Conservation (phyloP, 345 rosid species). For the Geranium rotundifolium region DNA sequence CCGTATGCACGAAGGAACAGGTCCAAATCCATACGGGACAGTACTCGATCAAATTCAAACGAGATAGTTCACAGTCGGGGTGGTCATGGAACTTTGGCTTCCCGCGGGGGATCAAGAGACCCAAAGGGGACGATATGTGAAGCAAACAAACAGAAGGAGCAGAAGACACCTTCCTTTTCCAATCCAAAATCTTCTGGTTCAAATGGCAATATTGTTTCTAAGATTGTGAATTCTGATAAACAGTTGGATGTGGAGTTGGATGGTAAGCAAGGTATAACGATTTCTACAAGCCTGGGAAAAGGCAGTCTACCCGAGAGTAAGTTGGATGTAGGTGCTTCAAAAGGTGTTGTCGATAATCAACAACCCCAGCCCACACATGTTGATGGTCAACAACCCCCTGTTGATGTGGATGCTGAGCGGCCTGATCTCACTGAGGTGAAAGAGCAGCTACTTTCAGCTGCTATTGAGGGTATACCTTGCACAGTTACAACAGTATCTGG, state of each 20-base stretch:
- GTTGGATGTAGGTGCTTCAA: conserved; percentile 24
- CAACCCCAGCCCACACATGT: conserved; percentile 4
- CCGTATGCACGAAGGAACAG: conserved; percentile 93
- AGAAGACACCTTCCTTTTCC: conserved; percentile 30
- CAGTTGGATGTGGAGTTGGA: conserved; percentile 34
- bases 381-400: background rate
- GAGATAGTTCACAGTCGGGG: conserved; percentile 58
- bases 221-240: conserved; percentile 25
- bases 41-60: conserved; percentile 60
- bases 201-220: conserved; percentile 40
- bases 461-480: conserved; percentile 23
- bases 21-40: conserved; percentile 70
- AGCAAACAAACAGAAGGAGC: conserved; percentile 45
- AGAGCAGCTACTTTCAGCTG: conserved; percentile 22
- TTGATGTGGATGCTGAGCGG: conserved; percentile 25
- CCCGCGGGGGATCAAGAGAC: conserved; percentile 44
- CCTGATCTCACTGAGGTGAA: conserved; percentile 29
- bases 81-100: conserved; percentile 44
- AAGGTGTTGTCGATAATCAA: conserved; percentile 18
- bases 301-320: conserved; percentile 24
- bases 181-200: conserved; percentile 29
- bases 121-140: conserved; percentile 37
- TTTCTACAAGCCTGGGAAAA: conserved; percentile 20
- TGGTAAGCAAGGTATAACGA: conserved; percentile 27
- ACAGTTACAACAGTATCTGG: conserved; percentile 25